Base-by-base conservation (phyloP, 1,284 basidiomycete species). In the Acaromyces ingoldii region DNA sequence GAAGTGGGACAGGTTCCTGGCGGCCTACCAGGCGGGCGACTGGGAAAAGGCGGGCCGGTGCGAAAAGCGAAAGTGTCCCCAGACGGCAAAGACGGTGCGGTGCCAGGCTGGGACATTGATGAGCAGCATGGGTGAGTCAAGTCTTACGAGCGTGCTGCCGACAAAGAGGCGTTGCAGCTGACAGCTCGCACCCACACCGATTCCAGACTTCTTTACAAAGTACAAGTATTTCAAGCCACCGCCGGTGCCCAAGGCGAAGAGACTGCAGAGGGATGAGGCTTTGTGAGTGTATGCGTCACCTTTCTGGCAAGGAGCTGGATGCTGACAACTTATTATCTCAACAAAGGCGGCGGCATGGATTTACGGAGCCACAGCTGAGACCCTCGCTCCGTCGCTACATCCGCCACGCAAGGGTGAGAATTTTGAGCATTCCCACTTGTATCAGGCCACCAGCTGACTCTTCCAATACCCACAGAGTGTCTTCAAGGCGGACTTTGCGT, bases 401-500 rank as follows among this genome's bases (percentile, higher is more conserved):
- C 7, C 1, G 34, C 17, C 48, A 49, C 30, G 48, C 48, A n/a
- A 42, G 21, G 25, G 45, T 40, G 17, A 40, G 38, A 13, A 40
- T 22, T 40, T 9, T n/a, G n/a, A n/a, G n/a, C n/a, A n/a, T n/a
- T n/a, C n/a, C n/a, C n/a, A n/a, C n/a, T n/a, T n/a, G n/a, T n/a
- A n/a, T n/a, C n/a, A n/a, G n/a, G n/a, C n/a, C n/a, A n/a, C n/a
- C 33, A 13, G 13, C 19, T 34, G 13, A 34, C 33, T n/a, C 13
- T 34, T 34, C 33, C 19, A 34, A 34, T 13, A 13, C 13, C 19
- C 33, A 19, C 13, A 45, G 42, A 30, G 13, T 28, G 62, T 63
- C 19, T 63, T 63, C 58, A 56, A 51, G 38, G 53, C 53, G 41
- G 49, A 56, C 21, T 63, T 60, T 41, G 58, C 58, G 43, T 61